Percentiles rank a stretch among this genome's conserved stretches.
phyloP scores from a whole-genome alignment of 805 yeast genomes.

The Candida chauliodis region DNA sequence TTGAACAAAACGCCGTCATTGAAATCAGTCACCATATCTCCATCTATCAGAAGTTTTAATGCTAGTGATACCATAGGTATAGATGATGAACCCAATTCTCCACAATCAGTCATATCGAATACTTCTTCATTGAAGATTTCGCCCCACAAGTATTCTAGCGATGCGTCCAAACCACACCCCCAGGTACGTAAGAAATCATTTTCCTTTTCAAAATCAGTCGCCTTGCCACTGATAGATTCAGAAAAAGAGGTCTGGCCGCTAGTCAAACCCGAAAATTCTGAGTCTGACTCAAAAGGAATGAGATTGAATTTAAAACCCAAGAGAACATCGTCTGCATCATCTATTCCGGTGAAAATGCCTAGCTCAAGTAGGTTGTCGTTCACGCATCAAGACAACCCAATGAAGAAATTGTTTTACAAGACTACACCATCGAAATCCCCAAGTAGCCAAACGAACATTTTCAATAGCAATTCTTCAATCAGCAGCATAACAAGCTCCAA shows the following conservation, averaged over 20 bases:
- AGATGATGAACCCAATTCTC: slow-evolving; percentile 15
- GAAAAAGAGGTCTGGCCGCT: slow-evolving; percentile 6
- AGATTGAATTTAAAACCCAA: slow-evolving; percentile 6
- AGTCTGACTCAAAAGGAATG: neutral
- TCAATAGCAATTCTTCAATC: slow-evolving; percentile 4
- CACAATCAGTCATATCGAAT: slow-evolving; percentile 15
- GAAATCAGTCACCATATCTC: slow-evolving; percentile 37
- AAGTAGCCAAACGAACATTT: neutral
- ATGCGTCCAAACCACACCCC: neutral
- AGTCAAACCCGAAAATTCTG: neutral
- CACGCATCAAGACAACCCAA: slow-evolving; percentile 7
- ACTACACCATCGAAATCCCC: neutral
- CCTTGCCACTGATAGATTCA: slow-evolving; percentile 9
- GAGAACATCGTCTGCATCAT: slow-evolving; percentile 17
- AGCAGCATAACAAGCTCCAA: slow-evolving; percentile 6
- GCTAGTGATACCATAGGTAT: slow-evolving; percentile 6
- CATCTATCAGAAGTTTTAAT: slow-evolving; percentile 20
- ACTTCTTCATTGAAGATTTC: slow-evolving; percentile 7
- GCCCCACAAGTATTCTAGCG: neutral
- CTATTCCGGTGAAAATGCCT: slow-evolving; percentile 27
- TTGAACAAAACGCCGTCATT: slow-evolving; percentile 28
- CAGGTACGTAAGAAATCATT: slow-evolving; percentile 15
- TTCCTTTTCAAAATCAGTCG: slow-evolving; percentile 11
- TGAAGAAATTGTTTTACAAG: slow-evolving; percentile 1
- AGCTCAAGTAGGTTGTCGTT: slow-evolving; percentile 20